Evolutionary conservation across 2,329 filamentous ascomycete genomes (phyloP), one percentile per base, ranked within the genome.

Genomic region (Ophiostoma piceae): DNA sequence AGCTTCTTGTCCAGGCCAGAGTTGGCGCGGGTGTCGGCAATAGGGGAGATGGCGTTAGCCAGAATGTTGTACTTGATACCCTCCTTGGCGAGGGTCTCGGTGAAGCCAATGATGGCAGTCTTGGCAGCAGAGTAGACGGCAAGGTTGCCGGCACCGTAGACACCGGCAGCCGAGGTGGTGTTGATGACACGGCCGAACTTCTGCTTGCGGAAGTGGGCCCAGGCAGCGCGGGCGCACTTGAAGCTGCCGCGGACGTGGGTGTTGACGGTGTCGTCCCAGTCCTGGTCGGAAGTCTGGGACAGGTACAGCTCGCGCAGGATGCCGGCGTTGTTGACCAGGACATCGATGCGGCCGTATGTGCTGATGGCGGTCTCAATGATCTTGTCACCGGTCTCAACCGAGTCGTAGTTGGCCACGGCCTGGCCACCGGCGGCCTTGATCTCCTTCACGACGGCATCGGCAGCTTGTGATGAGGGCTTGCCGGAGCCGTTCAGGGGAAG

Each of bases 141-240:
- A 83, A 98, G 94, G 74, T 94, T 95, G 77, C 97, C 98, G 82
- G 88, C 95, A 77, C 95, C 95, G 79, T 96, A 98, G 69, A 99
- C 85, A 76, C 95, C 95, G 72, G 95, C 94, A 70, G 93, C 93
- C n/a, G 94, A 98, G 51, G 94, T 88, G 32, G 95, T 98, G 85
- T 96, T 98, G 83, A 99, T 97, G 75, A 99, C 85, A 76, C 95
- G 88, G 73, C 95, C 95, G 79, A 92, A 99, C 87, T 97, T 98
- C 83, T 99, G 95, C 84, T 98, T 98, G 78, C 94, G 88, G 87
- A 99, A 98, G 81, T 98, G 85, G 71, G 94, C 93, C 94, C 95
- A 99, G 68, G 95, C 95, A 73, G 95, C 95, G 80, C 89, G 90
- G 72, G 95, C 87, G 80, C 92, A 96, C 87, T 97, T 98, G 86